phyloP scores from a whole-genome alignment of 1,284 basidiomycete species.

The Irpex sp. region DNA sequence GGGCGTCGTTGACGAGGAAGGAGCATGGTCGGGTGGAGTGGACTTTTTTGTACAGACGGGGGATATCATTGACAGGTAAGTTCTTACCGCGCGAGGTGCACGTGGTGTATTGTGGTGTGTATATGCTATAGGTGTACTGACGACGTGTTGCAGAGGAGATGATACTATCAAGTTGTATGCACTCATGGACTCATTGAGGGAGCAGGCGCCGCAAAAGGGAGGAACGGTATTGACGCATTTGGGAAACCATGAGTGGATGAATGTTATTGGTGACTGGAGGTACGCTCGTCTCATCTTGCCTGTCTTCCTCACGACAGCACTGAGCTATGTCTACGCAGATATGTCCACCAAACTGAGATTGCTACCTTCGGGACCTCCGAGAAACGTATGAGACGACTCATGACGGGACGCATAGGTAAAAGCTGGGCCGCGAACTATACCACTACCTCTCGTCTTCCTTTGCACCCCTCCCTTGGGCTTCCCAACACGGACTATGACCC shows the following conservation, averaged over 20 bases:
- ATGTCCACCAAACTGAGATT: constrained; percentile 79
- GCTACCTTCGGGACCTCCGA: constrained; percentile 73
- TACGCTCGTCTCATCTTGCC: constrained; percentile 20
- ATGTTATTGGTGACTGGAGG: constrained; percentile 88
- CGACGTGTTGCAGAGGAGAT: constrained; percentile 56
- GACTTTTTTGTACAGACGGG: constrained; percentile 91
- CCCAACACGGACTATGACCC: constrained; percentile 68
- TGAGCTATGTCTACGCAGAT: constrained; percentile 42
- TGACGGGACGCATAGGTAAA: constrained; percentile 75
- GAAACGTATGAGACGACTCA: constrained; percentile 68
- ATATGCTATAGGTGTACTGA: background rate
- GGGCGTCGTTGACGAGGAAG: constrained; percentile 62
- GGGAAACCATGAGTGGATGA: constrained; percentile 95
- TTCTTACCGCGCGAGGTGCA: background rate
- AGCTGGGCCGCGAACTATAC: constrained; percentile 89
- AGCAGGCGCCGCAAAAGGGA: constrained; percentile 64
- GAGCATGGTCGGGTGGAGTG: constrained; percentile 74
- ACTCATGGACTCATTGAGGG: constrained; percentile 81
- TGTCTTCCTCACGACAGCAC: constrained; percentile 15
- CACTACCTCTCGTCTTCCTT: constrained; percentile 74
- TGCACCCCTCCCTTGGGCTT: constrained; percentile 67
- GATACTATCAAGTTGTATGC: constrained; percentile 82
- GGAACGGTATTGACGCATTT: constrained; percentile 75
- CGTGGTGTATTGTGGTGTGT: background rate
- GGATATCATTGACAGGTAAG: constrained; percentile 85